These are phyloP conservation scores for Rozella allomycis DNA, from an alignment of 371 early-diverging fungal genomes.

Conservation along the genomic window DNA sequence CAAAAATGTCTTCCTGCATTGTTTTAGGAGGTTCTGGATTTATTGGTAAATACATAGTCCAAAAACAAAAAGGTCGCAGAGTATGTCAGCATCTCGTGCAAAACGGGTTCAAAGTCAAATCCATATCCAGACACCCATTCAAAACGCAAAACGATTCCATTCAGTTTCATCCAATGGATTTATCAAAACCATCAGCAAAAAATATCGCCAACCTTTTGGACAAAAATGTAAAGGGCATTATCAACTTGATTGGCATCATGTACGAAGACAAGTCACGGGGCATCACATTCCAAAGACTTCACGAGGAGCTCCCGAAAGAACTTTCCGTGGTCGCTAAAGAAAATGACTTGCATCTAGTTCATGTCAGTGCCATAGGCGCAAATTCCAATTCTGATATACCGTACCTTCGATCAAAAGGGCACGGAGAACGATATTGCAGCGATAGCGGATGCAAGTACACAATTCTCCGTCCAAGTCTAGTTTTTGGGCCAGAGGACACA, in stretches of 20 bases:
- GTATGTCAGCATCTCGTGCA: no score
- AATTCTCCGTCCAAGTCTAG: constrained; percentile 11
- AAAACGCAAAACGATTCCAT: no score
- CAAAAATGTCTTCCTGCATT: no score
- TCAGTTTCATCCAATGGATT: no score
- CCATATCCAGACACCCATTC: no score
- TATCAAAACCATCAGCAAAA: no score
- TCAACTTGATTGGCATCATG: constrained; percentile 13
- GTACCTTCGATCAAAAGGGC: constrained; percentile 10
- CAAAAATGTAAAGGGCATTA: no score
- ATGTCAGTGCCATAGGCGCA: constrained; percentile 15
- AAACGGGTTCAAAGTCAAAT: no score
- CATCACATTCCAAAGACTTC: constrained; percentile 9
- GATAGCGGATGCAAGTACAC: neutral
- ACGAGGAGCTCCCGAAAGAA: constrained; percentile 6
- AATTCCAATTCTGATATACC: constrained; percentile 6
- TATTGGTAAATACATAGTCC: no score
- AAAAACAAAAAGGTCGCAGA: no score
- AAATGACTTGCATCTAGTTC: constrained; percentile 6
- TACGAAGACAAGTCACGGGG: constrained; percentile 7
- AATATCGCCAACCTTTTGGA: no score
- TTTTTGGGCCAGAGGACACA: constrained; percentile 13
- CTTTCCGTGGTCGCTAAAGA: constrained; percentile 7
- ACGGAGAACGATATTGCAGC: neutral
- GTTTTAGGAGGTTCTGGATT: no score